A percentile compares a stretch with the other conserved stretches of the same genome.
phyloP scores from a whole-genome alignment of 192 early-diverging fungal genomes.

The Gryganskiella cystojenkinii region DNA sequence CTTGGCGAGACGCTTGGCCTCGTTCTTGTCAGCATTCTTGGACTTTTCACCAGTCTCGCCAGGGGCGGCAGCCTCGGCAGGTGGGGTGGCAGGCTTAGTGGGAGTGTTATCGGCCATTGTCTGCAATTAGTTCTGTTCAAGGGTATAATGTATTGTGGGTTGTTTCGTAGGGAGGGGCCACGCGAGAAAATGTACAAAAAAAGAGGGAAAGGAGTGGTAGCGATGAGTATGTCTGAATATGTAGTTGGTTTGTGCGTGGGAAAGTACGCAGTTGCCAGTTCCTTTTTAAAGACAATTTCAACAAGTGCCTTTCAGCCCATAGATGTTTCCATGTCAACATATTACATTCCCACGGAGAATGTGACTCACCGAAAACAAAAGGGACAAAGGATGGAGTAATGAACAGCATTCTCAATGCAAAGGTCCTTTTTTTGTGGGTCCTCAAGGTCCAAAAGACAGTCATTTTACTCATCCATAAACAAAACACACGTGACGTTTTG shows the following conservation, averaged over 20 bases:
- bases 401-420: not conserved
- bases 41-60: slow-evolving; percentile 55
- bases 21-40: slow-evolving; percentile 91
- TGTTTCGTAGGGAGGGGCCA: not conserved
- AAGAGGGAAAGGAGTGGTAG: not conserved
- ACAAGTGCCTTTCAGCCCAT: not conserved
- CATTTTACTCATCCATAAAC: slow-evolving; percentile 16
- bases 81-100: slow-evolving; percentile 21
- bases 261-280: slow-evolving; percentile 9
- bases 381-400: slow-evolving; percentile 5
- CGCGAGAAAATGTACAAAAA: not conserved
- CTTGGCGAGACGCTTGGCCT: slow-evolving; percentile 92
- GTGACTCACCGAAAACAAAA: slow-evolving; percentile 47
- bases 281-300: slow-evolving; percentile 7
- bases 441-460: not conserved
- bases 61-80: slow-evolving; percentile 21
- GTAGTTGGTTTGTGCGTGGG: slow-evolving; percentile 9
- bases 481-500: slow-evolving; percentile 12
- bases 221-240: not conserved
- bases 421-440: not conserved
- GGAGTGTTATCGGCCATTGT: slow-evolving; percentile 51
- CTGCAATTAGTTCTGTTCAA: slow-evolving; percentile 3
- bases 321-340: not conserved
- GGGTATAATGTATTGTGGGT: slow-evolving; percentile 10
- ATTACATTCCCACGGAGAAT: too few species aligned